These are phyloP conservation scores for Eudorina sp. DNA, from an alignment of 139 green algal genomes.

Conservation along the genomic window DNA sequence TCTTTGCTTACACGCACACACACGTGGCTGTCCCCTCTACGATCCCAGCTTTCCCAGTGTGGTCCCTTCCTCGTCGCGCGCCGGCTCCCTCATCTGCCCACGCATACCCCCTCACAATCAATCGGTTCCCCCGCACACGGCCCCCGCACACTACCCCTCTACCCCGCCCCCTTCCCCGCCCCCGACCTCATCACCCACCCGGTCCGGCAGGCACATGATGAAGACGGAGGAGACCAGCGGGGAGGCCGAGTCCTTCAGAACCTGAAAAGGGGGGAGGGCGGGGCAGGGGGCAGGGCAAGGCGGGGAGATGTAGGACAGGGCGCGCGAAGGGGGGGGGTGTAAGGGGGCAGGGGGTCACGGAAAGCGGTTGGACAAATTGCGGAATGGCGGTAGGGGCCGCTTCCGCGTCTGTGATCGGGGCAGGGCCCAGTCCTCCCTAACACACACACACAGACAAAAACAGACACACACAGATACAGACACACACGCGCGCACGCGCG, in stretches of 20 bases:
- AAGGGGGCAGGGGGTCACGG: no score
- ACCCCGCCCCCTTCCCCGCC: neutral
- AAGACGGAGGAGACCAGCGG: constrained; percentile 88
- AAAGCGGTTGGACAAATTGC: no score
- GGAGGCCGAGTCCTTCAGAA: constrained; percentile 67
- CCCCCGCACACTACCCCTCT: no score
- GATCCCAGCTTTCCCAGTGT: no score
- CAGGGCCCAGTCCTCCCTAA: neutral
- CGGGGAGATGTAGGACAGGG: neutral
- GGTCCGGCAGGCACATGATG: constrained; percentile 95
- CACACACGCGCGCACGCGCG: neutral
- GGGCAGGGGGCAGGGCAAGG: neutral
- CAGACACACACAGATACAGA: neutral
- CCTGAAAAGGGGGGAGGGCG: constrained; percentile 68
- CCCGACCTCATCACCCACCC: constrained; percentile 46
- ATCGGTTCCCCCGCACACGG: no score
- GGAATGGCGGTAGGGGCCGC: no score
- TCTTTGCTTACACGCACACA: no score
- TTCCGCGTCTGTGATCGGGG: no score
- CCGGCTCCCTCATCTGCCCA: no score
- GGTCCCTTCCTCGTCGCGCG: no score
- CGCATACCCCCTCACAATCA: no score
- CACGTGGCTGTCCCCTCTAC: no score
- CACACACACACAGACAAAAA: neutral
- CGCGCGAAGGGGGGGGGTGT: neutral